These are phyloP conservation scores for Malassezia furfur DNA, from an alignment of 1,284 basidiomycete genomes.

Conservation along the genomic window DNA sequence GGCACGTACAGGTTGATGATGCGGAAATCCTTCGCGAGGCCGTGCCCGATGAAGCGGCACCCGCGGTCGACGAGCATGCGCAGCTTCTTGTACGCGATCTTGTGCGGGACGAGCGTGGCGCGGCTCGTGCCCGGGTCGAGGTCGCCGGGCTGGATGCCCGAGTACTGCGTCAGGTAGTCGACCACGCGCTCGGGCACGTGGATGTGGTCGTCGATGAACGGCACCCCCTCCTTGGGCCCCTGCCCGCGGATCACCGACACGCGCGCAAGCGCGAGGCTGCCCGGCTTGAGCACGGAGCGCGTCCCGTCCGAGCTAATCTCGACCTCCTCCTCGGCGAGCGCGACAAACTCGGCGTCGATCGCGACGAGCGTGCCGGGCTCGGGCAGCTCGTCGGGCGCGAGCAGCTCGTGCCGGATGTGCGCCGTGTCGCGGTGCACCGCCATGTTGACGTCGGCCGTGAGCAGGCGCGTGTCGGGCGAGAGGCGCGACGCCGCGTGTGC, in stretches of 20 bases:
- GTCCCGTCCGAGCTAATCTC: slow-evolving; percentile 91
- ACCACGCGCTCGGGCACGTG: slow-evolving; percentile 88
- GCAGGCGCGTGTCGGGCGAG: slow-evolving; percentile 51
- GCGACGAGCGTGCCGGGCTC: slow-evolving; percentile 73
- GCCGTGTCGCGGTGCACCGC: slow-evolving; percentile 59
- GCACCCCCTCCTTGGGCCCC: slow-evolving; percentile 65
- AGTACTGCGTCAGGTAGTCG: slow-evolving; percentile 92
- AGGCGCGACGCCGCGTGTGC: slow-evolving; percentile 22
- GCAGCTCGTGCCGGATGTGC: slow-evolving; percentile 66
- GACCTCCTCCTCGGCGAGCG: slow-evolving; percentile 88
- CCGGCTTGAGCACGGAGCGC: slow-evolving; percentile 80
- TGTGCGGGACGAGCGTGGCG: slow-evolving; percentile 84
- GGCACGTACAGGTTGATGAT: slow-evolving; percentile 98
- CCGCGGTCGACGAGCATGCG: slow-evolving; percentile 83
- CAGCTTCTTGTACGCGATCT: slow-evolving; percentile 96
- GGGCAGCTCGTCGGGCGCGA: slow-evolving; percentile 69
- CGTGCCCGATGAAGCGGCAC: slow-evolving; percentile 95
- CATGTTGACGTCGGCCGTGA: slow-evolving; percentile 73
- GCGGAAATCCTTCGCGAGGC: slow-evolving; percentile 96
- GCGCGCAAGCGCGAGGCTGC: slow-evolving; percentile 79
- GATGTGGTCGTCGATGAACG: slow-evolving; percentile 97
- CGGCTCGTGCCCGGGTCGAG: slow-evolving; percentile 72
- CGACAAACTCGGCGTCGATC: slow-evolving; percentile 96
- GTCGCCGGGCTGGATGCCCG: slow-evolving; percentile 74
- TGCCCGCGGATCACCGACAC: slow-evolving; percentile 87